These are phyloP conservation scores for Pleurotus djamor DNA, from an alignment of 768 basidiomycete genomes.

Conservation along the genomic window DNA sequence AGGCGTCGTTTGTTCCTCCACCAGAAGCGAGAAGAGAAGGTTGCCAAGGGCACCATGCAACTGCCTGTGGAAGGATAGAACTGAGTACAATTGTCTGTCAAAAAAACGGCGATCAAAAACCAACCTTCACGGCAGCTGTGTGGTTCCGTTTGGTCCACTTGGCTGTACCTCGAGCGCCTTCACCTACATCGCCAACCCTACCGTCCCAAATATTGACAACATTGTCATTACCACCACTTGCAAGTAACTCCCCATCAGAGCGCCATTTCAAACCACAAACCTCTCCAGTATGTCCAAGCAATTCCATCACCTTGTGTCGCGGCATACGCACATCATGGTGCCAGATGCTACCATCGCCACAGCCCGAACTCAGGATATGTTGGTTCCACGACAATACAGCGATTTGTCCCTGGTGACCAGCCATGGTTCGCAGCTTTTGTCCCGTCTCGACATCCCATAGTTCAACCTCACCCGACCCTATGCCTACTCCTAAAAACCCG, in stretches of 20 bases:
- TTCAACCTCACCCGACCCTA: conserved; percentile 83
- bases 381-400: conserved; percentile 86
- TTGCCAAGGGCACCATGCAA: conserved; percentile 99
- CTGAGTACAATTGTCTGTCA: not conserved
- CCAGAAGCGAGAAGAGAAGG: conserved; percentile 87
- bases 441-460: conserved; percentile 90
- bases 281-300: conserved; percentile 89
- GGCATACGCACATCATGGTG: conserved; percentile 93
- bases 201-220: conserved; percentile 99
- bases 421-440: conserved; percentile 87
- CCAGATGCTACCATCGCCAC: conserved; percentile 93
- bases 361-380: conserved; percentile 85
- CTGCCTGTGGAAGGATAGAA: conserved; percentile 49
- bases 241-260: conserved; percentile 82
- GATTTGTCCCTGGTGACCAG: conserved; percentile 80
- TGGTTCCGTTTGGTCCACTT: conserved; percentile 94
- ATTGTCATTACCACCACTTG: conserved; percentile 96
- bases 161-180: conserved; percentile 50
- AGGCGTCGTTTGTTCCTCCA: conserved; percentile 93
- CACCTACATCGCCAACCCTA: conserved; percentile 56
- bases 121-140: conserved; percentile 80
- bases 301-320: conserved; percentile 85
- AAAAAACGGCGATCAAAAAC: not conserved
- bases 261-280: conserved; percentile 94
- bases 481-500: conserved; percentile 77